Evolutionary conservation across 2,329 filamentous ascomycete genomes (phyloP).

Genomic region (Cryphonectria japonica): DNA sequence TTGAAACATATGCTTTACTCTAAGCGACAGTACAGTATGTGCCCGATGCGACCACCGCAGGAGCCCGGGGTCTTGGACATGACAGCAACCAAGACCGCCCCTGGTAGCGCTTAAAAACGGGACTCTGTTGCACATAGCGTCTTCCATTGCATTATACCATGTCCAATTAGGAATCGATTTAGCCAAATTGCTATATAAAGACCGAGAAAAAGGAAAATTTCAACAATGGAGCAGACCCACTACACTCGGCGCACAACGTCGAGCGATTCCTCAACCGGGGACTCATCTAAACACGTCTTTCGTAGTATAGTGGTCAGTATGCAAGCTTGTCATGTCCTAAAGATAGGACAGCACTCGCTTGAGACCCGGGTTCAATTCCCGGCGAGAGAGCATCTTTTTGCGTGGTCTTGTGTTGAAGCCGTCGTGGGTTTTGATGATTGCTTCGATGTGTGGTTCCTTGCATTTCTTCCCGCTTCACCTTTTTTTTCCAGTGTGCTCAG

Average conservation of each 20-base stretch:
- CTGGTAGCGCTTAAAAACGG: too few relatives aligned
- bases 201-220: background rate
- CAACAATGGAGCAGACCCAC: background rate
- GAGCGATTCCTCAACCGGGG: background rate
- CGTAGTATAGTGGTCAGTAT: slow-evolving; percentile 6
- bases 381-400: background rate
- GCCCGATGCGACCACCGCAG: too few relatives aligned
- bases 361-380: slow-evolving; percentile 7
- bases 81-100: too few relatives aligned
- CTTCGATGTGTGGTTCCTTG: too few relatives aligned
- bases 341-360: background rate
- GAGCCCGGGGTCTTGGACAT: too few relatives aligned
- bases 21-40: too few relatives aligned
- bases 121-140: too few relatives aligned
- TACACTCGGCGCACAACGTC: background rate
- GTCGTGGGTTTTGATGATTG: too few relatives aligned
- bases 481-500: too few relatives aligned
- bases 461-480: too few relatives aligned
- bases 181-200: background rate
- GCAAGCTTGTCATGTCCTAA: background rate
- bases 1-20: too few relatives aligned
- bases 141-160: too few relatives aligned
- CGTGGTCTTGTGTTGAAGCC: background rate
- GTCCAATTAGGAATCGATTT: background rate
- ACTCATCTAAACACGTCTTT: background rate